These are phyloP conservation scores for Aspergillus saccharolyticus DNA, from an alignment of 495 filamentous ascomycete species.

Conservation along the genomic window DNA sequence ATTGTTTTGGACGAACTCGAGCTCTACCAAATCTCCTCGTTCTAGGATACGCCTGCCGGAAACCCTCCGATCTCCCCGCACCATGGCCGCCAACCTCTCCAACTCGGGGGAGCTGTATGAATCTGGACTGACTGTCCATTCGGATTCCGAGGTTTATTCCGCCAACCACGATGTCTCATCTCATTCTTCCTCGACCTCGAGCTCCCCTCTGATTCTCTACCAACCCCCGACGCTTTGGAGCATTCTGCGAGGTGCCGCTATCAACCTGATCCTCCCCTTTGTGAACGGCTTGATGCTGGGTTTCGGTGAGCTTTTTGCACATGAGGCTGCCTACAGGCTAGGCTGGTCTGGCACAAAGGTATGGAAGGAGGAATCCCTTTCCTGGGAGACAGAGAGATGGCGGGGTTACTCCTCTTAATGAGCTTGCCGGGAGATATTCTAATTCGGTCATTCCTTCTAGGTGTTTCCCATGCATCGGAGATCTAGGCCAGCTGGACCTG, in stretches of 20 bases:
- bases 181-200: constrained; percentile 59
- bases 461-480: constrained; percentile 61
- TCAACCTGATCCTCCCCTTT: constrained; percentile 92
- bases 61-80: constrained; percentile 10
- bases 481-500: constrained; percentile 57
- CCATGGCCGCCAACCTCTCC: constrained; percentile 45
- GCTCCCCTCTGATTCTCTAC: constrained; percentile 81
- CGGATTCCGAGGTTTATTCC: constrained; percentile 87
- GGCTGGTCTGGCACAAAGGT: constrained; percentile 95
- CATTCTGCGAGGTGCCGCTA: constrained; percentile 79
- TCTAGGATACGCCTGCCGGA: constrained; percentile 3
- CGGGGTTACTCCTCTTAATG: neutral
- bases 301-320: constrained; percentile 92
- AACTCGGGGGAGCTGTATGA: constrained; percentile 60
- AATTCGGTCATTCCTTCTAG: constrained; percentile 30
- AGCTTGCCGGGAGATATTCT: neutral
- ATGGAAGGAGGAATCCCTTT: constrained; percentile 18
- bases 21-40: constrained; percentile 9
- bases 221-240: constrained; percentile 80
- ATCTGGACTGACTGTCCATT: constrained; percentile 79
- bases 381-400: neutral
- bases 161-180: constrained; percentile 58
- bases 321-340: constrained; percentile 86
- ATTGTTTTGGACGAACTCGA: neutral
- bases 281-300: constrained; percentile 98